These are phyloP conservation scores for Cryptococcus sp. DNA, from an alignment of 1,284 basidiomycete genomes.

Conservation along the genomic window DNA sequence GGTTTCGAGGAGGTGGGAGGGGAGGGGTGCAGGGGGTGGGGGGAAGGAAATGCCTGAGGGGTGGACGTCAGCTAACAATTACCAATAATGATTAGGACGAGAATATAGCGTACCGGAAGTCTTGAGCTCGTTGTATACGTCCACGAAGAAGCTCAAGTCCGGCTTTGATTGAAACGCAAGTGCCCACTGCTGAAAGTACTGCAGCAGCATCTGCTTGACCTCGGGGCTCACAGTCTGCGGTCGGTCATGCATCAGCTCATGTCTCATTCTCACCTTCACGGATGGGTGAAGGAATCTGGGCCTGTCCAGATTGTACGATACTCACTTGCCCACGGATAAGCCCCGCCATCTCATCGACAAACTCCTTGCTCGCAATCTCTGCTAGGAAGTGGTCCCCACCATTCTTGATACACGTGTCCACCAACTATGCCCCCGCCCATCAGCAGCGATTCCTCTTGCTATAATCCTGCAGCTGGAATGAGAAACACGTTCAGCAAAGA, in stretches of 20 bases:
- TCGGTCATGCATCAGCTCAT: slow-evolving; percentile 3
- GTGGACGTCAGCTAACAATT: not conserved
- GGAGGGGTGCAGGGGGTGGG: slow-evolving; percentile 38
- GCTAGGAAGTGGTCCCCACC: slow-evolving; percentile 87
- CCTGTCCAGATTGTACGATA: not conserved
- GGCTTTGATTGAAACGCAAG: slow-evolving; percentile 80
- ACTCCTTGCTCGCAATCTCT: slow-evolving; percentile 82
- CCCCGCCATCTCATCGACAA: slow-evolving; percentile 70
- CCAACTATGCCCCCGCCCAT: slow-evolving; percentile 57
- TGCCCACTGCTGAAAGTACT: slow-evolving; percentile 88
- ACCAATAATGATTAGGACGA: not conserved
- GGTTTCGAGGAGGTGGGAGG: slow-evolving; percentile 44
- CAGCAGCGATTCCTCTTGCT: slow-evolving; percentile 1
- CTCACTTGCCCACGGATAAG: slow-evolving; percentile 51
- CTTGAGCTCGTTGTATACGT: slow-evolving; percentile 74
- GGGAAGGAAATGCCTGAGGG: slow-evolving; percentile 43
- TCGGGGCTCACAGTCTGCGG: slow-evolving; percentile 65
- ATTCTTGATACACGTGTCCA: slow-evolving; percentile 96
- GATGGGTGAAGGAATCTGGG: not conserved
- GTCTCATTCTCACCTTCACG: not conserved
- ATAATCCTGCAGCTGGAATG: slow-evolving; percentile 7
- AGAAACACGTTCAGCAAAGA: slow-evolving; percentile 8
- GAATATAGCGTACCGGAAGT: slow-evolving; percentile 59
- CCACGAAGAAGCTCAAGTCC: slow-evolving; percentile 68
- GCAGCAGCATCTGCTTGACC: slow-evolving; percentile 76